A percentile compares a stretch with the other conserved stretches of the same genome.
phyloP scores from a whole-genome alignment of 2,329 filamentous ascomycete species.

The Alternaria metachromatica region DNA sequence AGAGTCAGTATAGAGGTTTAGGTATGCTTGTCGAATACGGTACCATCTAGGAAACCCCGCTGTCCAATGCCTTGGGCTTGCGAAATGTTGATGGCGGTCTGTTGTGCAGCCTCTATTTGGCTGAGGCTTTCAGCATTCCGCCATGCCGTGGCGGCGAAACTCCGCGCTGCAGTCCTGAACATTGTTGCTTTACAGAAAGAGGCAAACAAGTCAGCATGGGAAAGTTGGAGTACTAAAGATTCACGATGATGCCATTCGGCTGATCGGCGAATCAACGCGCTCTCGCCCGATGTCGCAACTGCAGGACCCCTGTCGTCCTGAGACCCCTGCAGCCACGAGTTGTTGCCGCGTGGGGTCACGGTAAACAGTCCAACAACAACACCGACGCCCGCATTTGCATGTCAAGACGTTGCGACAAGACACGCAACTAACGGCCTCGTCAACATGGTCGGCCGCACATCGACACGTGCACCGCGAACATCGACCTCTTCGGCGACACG shows the following conservation, averaged over 20 bases:
- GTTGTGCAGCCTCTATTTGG: constrained; percentile 57
- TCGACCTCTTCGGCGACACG: constrained; percentile 47
- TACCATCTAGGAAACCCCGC: constrained; percentile 80
- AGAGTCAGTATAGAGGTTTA: constrained; percentile 5
- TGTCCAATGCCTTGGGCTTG: constrained; percentile 79
- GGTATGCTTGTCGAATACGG: neutral
- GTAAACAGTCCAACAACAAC: constrained; percentile 20
- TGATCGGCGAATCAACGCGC: constrained; percentile 24
- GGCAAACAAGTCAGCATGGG: constrained; percentile 1
- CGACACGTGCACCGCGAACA: constrained; percentile 50
- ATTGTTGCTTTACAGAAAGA: constrained; percentile 52
- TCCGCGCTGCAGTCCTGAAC: constrained; percentile 72
- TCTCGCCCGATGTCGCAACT: constrained; percentile 35
- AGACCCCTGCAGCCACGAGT: constrained; percentile 14
- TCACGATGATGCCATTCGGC: constrained; percentile 21
- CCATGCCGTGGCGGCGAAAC: constrained; percentile 69
- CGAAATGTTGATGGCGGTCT: constrained; percentile 75
- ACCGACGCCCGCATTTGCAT: constrained; percentile 13
- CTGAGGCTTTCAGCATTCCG: constrained; percentile 58
- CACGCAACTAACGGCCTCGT: constrained; percentile 11
- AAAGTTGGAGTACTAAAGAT: constrained; percentile 2
- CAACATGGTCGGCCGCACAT: constrained; percentile 56
- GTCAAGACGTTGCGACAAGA: constrained; percentile 9
- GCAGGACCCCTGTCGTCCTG: constrained; percentile 10
- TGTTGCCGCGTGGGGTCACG: constrained; percentile 9